A percentile compares a stretch with the other conserved stretches of the same genome.
These are phyloP conservation scores for Kuraishia cidri DNA, from an alignment of 805 yeast species.

Conservation along the genomic window DNA sequence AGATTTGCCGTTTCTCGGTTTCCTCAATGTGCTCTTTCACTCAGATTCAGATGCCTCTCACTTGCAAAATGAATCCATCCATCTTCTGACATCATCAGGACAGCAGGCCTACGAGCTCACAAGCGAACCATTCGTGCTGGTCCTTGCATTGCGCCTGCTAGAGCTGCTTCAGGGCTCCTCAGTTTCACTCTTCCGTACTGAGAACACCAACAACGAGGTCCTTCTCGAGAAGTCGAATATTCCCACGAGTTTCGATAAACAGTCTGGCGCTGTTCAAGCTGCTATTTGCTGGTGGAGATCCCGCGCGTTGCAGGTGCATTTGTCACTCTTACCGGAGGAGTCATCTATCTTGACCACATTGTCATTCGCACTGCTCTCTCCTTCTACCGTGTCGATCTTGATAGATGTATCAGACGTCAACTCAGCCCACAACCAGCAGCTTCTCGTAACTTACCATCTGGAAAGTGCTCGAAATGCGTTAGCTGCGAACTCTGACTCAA, in stretches of 20 bases:
- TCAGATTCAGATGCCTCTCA: conserved; percentile 11
- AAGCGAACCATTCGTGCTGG: conserved; percentile 36
- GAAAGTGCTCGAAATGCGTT: conserved; percentile 62
- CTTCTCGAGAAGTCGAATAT: conserved; percentile 11
- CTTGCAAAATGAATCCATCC: conserved; percentile 2
- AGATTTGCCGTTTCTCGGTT: conserved; percentile 13
- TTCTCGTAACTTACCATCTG: conserved; percentile 43
- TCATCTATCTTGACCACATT: conserved; percentile 32
- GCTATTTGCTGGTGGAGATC: conserved; percentile 70
- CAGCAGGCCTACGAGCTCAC: conserved; percentile 60
- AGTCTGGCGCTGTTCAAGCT: conserved; percentile 28
- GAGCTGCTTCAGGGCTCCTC: conserved; percentile 24
- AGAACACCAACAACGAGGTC: conserved; percentile 8
- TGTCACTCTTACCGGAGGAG: conserved; percentile 55
- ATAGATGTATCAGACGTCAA: conserved; percentile 20
- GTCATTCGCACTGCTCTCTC: conserved; percentile 28
- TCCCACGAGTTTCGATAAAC: conserved; percentile 4
- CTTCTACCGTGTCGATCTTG: conserved; percentile 22
- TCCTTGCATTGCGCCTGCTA: conserved; percentile 32
- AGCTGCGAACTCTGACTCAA: conserved; percentile 56
- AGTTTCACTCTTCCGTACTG: conserved; percentile 16
- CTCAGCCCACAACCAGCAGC: conserved; percentile 14
- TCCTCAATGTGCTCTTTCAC: conserved; percentile 10
- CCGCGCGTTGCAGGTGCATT: conserved; percentile 56
- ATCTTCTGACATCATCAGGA: conserved; percentile 29